Conservation (phyloP, 176 grass and related monocot genomes). For the Paspalum vaginatum region DNA sequence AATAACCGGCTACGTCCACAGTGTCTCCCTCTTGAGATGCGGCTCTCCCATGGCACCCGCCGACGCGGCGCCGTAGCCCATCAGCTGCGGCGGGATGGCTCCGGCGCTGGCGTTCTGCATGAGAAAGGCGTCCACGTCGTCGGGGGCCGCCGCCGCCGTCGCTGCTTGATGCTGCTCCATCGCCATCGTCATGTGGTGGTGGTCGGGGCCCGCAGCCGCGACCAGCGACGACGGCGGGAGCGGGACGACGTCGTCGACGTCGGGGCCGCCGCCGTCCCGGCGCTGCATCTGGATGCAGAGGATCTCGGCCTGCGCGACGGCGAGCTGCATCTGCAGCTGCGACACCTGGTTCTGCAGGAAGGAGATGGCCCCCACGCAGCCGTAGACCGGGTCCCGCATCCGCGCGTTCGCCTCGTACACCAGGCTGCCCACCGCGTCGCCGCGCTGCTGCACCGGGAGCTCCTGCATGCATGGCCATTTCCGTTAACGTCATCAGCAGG, state of each 20-base stretch:
- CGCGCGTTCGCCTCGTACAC: conserved; percentile 94
- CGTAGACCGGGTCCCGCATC: conserved; percentile 85
- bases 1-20: conserved; percentile 57
- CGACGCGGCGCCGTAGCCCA: conserved; percentile 53
- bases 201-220: background rate
- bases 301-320: conserved; percentile 87
- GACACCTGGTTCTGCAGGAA: conserved; percentile 92
- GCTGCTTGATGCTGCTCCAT: conserved; percentile 17
- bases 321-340: conserved; percentile 95
- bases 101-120: conserved; percentile 54
- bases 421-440: conserved; percentile 88
- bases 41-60: conserved; percentile 61
- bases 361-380: conserved; percentile 92
- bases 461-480: conserved; percentile 46
- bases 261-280: background rate
- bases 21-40: conserved; percentile 78
- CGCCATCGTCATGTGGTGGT: background rate
- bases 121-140: conserved; percentile 49
- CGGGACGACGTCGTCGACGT: background rate
- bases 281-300: conserved; percentile 94
- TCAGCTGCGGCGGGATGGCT: conserved; percentile 41
- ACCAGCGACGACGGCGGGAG: background rate
- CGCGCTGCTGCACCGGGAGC: conserved; percentile 75
- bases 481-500: too few species aligned
- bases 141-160: conserved; percentile 16